Conservation (phyloP, 371 early-diverging fungal genomes). For the Mucor velutinosus region DNA sequence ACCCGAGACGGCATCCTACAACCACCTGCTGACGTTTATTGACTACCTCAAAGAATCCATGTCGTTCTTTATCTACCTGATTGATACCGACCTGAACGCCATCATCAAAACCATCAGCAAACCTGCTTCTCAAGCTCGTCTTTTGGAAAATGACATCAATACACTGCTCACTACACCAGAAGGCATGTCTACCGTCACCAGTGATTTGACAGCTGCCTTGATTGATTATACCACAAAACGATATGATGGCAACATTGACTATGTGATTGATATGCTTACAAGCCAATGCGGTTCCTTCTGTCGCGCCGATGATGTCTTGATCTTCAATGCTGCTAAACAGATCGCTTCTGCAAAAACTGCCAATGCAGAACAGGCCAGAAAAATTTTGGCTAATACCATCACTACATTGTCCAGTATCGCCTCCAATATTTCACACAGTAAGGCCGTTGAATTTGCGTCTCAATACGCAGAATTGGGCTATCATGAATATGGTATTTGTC, state of each 20-base stretch:
- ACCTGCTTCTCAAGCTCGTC: not conserved
- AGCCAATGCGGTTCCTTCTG: conserved; percentile 77
- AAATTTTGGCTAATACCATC: conserved; percentile 61
- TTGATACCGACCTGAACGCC: conserved; percentile 8
- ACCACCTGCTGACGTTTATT: conserved; percentile 4
- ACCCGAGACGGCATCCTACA: conserved; percentile 4
- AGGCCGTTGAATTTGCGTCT: conserved; percentile 28
- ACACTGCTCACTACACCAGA: conserved; percentile 14
- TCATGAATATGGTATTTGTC: conserved; percentile 42
- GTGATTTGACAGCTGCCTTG: conserved; percentile 10
- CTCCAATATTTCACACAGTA: conserved; percentile 28
- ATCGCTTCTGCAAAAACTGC: conserved; percentile 32
- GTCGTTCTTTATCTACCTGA: conserved; percentile 17
- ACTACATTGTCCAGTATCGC: conserved; percentile 48
- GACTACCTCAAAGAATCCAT: conserved; percentile 10
- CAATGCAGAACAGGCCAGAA: conserved; percentile 42
- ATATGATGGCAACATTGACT: conserved; percentile 1
- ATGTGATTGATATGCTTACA: conserved; percentile 49
- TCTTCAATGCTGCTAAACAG: conserved; percentile 57
- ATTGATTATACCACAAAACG: conserved; percentile 15
- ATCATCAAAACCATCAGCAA: conserved; percentile 8
- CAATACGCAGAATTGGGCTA: conserved; percentile 25
- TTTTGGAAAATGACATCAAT: not conserved
- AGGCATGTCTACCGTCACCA: conserved; percentile 9
- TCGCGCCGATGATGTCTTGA: conserved; percentile 42